These are phyloP conservation scores for Aspergillus proliferans DNA, from an alignment of 2,329 filamentous ascomycete species.

Conservation along the genomic window DNA sequence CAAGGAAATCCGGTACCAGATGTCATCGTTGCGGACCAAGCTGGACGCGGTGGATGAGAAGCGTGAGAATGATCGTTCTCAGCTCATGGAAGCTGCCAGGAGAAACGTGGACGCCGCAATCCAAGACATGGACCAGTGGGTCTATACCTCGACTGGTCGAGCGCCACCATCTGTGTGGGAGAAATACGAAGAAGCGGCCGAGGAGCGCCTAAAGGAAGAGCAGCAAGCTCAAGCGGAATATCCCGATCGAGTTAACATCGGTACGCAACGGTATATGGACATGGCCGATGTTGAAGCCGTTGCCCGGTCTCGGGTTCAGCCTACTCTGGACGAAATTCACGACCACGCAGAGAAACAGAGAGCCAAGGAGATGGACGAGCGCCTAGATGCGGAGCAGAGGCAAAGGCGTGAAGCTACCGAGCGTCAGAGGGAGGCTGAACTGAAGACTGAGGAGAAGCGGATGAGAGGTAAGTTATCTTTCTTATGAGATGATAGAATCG, in stretches of 20 bases:
- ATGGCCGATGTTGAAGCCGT: slow-evolving; percentile 72
- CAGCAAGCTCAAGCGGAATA: slow-evolving; percentile 54
- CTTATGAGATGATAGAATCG: background rate
- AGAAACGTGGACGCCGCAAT: slow-evolving; percentile 77
- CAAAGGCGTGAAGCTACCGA: slow-evolving; percentile 51
- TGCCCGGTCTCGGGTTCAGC: slow-evolving; percentile 69
- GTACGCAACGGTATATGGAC: slow-evolving; percentile 74
- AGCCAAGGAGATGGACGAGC: slow-evolving; percentile 58
- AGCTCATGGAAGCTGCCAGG: slow-evolving; percentile 70
- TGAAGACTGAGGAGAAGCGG: slow-evolving; percentile 25
- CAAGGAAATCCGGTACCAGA: slow-evolving; percentile 67
- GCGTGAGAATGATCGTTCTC: slow-evolving; percentile 65
- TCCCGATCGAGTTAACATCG: slow-evolving; percentile 58
- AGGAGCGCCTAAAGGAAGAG: slow-evolving; percentile 59
- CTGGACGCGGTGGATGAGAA: slow-evolving; percentile 25
- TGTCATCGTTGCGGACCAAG: slow-evolving; percentile 73
- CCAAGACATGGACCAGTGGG: slow-evolving; percentile 72
- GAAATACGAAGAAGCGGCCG: slow-evolving; percentile 74
- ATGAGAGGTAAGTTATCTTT: slow-evolving; percentile 20
- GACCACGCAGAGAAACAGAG: slow-evolving; percentile 68
- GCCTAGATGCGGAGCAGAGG: slow-evolving; percentile 59
- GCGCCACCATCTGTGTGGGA: slow-evolving; percentile 61
- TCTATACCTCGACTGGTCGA: slow-evolving; percentile 70
- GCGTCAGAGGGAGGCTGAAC: slow-evolving; percentile 33
- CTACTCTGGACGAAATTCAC: slow-evolving; percentile 77